Conservation (phyloP, 148 eudicot genomes). For the Suaeda aralocaspica region DNA sequence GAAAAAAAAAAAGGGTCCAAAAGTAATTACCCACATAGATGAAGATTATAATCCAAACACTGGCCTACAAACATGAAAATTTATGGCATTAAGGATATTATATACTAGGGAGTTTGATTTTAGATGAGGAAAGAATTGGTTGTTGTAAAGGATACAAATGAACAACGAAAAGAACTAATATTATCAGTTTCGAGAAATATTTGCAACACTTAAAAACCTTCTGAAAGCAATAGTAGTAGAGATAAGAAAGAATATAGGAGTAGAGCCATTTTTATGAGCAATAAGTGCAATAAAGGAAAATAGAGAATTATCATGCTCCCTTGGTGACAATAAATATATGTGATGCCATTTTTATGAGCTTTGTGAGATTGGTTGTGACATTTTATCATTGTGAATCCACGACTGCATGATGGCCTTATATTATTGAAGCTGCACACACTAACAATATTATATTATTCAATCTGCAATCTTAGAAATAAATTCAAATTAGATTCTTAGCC, state of each 20-base stretch:
- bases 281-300: too few species aligned
- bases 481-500: too few species aligned
- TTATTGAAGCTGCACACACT: too few species aligned
- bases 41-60: conserved; percentile 82
- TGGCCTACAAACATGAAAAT: conserved; percentile 58
- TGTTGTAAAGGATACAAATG: neutral
- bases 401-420: too few species aligned
- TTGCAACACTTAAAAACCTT: neutral
- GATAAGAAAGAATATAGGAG: neutral
- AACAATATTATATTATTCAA: too few species aligned
- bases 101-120: neutral
- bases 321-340: too few species aligned
- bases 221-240: neutral
- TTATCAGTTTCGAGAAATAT: neutral
- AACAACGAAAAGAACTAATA: neutral
- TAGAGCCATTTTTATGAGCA: too few species aligned
- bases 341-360: too few species aligned
- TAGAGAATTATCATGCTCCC: too few species aligned
- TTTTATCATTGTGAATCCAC: too few species aligned
- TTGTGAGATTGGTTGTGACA: too few species aligned
- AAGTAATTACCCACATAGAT: conserved; percentile 99
- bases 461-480: too few species aligned
- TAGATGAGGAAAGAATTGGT: conserved; percentile 1
- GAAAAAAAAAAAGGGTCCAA: conserved; percentile 99
- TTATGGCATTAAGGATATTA: conserved; percentile 6